phyloP scores from a whole-genome alignment of 1,284 basidiomycete genomes.

The Irpex rosettiformis region DNA sequence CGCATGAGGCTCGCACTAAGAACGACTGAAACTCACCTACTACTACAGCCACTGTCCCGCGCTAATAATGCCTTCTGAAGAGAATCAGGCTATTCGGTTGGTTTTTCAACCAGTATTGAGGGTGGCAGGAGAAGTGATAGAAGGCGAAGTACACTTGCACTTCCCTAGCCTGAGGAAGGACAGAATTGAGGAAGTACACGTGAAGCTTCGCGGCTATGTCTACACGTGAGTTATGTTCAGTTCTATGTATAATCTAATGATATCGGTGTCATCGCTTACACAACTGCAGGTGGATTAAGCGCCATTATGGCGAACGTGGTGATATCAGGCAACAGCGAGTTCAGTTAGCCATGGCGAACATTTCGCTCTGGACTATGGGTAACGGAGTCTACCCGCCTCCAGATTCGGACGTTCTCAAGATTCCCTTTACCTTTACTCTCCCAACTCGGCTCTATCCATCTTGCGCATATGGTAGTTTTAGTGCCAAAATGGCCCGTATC shows the following conservation, averaged over 20 bases:
- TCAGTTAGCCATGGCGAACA: constrained; percentile 4
- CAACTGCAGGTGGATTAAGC: background rate
- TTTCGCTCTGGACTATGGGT: constrained; percentile 20
- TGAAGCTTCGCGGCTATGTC: constrained; percentile 20
- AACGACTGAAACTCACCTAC: no score
- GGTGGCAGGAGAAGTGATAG: constrained; percentile 9
- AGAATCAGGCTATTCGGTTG: no score
- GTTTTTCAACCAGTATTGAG: constrained; percentile 1
- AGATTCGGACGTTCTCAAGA: constrained; percentile 17
- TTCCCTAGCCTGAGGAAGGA: constrained; percentile 17
- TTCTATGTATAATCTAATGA: background rate
- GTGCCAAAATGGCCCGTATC: constrained; percentile 11
- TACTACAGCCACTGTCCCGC: no score
- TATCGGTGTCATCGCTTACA: background rate
- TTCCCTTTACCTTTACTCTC: constrained; percentile 23
- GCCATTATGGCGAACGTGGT: background rate
- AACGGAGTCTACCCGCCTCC: constrained; percentile 21
- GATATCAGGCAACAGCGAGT: background rate
- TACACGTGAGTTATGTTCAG: constrained; percentile 16
- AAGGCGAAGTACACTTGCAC: constrained; percentile 21
- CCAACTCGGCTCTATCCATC: constrained; percentile 21
- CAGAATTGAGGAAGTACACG: constrained; percentile 20
- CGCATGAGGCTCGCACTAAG: no score
- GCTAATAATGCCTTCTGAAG: no score
- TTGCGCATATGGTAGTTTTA: constrained; percentile 11